Conservation (phyloP, 371 early-diverging fungal species). For the Rhizomucor miehei region DNA sequence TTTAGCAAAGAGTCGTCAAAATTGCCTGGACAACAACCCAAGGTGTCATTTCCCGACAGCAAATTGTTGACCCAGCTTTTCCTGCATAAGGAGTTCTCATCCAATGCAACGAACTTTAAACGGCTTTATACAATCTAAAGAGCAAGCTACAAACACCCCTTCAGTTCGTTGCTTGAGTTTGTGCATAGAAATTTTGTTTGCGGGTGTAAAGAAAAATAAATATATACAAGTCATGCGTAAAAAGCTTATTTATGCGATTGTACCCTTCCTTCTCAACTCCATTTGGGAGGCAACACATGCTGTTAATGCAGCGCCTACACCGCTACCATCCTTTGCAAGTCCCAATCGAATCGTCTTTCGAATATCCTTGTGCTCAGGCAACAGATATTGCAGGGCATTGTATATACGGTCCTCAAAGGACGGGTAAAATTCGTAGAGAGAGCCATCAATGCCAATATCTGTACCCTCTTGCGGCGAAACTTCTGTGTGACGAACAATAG, state of each 20-base stretch:
- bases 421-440: slow-evolving; percentile 91
- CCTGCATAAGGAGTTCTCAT: too few relatives aligned
- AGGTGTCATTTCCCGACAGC: too few relatives aligned
- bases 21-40: too few relatives aligned
- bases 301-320: slow-evolving; percentile 50
- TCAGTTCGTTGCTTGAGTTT: too few relatives aligned
- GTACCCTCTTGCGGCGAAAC: slow-evolving; percentile 43
- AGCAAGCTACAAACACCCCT: too few relatives aligned
- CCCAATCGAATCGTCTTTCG: slow-evolving; percentile 59
- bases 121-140: too few relatives aligned
- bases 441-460: slow-evolving; percentile 93
- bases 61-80: too few relatives aligned
- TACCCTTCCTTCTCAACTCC: slow-evolving; percentile 13
- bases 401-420: slow-evolving; percentile 81
- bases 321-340: slow-evolving; percentile 55
- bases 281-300: slow-evolving; percentile 47
- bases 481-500: slow-evolving; percentile 70
- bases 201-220: too few relatives aligned
- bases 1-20: too few relatives aligned
- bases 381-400: slow-evolving; percentile 63
- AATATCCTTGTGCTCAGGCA: slow-evolving; percentile 42
- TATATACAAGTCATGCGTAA: too few relatives aligned
- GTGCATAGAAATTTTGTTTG: too few relatives aligned
- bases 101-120: too few relatives aligned
- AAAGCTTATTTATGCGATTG: slow-evolving; percentile 7